Conservation (phyloP, 495 filamentous ascomycete genomes). For the Parathielavia hyrcaniae region DNA sequence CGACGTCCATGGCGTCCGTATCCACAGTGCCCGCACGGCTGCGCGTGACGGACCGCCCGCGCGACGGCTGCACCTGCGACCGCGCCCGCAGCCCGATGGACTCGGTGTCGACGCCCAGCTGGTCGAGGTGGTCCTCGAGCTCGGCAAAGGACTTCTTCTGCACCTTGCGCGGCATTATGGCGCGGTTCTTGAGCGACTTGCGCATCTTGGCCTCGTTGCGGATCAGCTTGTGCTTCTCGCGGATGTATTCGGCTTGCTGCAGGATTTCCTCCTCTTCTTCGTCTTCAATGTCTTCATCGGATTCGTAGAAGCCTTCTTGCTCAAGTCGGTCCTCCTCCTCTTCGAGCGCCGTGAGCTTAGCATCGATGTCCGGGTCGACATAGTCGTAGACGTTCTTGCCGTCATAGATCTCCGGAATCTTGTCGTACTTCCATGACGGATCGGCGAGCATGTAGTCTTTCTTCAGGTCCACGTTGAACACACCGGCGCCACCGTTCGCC, state of each 20-base stretch:
- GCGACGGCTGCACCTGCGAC: constrained; percentile 45
- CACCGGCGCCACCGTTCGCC: constrained; percentile 88
- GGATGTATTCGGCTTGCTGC: constrained; percentile 89
- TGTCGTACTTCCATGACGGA: constrained; percentile 91
- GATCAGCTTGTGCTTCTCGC: constrained; percentile 82
- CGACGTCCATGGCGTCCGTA: constrained; percentile 80
- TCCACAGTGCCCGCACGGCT: constrained; percentile 49
- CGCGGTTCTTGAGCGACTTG: constrained; percentile 93
- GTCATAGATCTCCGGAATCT: constrained; percentile 81
- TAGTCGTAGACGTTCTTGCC: constrained; percentile 97
- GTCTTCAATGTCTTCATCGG: constrained; percentile 60
- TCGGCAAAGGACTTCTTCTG: constrained; percentile 70
- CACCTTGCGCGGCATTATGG: constrained; percentile 74
- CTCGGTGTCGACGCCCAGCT: constrained; percentile 75
- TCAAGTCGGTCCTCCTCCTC: constrained; percentile 90
- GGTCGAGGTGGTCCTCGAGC: constrained; percentile 77
- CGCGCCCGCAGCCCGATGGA: constrained; percentile 67
- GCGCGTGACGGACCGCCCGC: constrained; percentile 55
- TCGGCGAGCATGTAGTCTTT: constrained; percentile 78
- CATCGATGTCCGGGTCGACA: constrained; percentile 92
- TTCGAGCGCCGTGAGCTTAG: constrained; percentile 81
- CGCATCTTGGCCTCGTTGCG: constrained; percentile 86
- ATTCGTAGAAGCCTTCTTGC: constrained; percentile 73
- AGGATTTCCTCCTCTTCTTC: constrained; percentile 78
- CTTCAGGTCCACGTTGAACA: constrained; percentile 87